These are phyloP conservation scores for Lichenothelia convexa DNA, from an alignment of 495 filamentous ascomycete species.

Conservation along the genomic window DNA sequence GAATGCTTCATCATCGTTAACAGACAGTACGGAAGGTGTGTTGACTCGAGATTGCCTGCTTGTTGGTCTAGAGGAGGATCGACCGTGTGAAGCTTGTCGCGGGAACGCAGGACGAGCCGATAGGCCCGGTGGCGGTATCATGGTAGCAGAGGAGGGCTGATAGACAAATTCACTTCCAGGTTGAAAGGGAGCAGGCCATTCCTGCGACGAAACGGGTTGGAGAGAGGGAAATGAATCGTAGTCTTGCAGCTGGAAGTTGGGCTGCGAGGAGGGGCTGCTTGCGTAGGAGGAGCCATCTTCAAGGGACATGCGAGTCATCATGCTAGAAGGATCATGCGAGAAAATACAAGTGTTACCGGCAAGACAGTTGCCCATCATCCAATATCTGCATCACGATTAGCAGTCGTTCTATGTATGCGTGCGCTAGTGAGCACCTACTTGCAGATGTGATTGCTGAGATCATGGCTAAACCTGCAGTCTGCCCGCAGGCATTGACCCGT, in stretches of 20 bases:
- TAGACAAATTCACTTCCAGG: too few species aligned
- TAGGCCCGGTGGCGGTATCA: conserved; percentile 45
- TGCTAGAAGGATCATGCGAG: conserved; percentile 72
- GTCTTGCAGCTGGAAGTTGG: conserved; percentile 70
- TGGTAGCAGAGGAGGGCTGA: too few species aligned
- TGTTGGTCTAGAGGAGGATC: conserved; percentile 64
- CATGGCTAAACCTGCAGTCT: conserved; percentile 94
- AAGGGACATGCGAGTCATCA: conserved; percentile 24
- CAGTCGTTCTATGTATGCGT: conserved; percentile 12
- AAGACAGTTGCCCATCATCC: conserved; percentile 90
- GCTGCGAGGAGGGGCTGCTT: conserved; percentile 32
- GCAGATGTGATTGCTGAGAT: conserved; percentile 89
- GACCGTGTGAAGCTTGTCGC: conserved; percentile 22
- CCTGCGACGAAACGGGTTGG: conserved; percentile 25
- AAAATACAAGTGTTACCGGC: conserved; percentile 92
- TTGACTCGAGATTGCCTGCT: conserved; percentile 59
- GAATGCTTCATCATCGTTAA: conserved; percentile 92
- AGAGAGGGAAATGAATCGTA: conserved; percentile 79
- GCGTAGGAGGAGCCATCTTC: conserved; percentile 31
- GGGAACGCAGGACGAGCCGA: conserved; percentile 24
- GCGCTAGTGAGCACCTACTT: conserved; percentile 46
- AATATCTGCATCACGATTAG: conserved; percentile 44
- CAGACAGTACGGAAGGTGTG: conserved; percentile 50
- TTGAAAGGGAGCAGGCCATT: neutral
- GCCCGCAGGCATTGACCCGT: conserved; percentile 83